Percentiles rank a stretch among this genome's conserved stretches.
Conservation (phyloP, 2,329 filamentous ascomycete genomes). For the Nothophoma quercina region DNA sequence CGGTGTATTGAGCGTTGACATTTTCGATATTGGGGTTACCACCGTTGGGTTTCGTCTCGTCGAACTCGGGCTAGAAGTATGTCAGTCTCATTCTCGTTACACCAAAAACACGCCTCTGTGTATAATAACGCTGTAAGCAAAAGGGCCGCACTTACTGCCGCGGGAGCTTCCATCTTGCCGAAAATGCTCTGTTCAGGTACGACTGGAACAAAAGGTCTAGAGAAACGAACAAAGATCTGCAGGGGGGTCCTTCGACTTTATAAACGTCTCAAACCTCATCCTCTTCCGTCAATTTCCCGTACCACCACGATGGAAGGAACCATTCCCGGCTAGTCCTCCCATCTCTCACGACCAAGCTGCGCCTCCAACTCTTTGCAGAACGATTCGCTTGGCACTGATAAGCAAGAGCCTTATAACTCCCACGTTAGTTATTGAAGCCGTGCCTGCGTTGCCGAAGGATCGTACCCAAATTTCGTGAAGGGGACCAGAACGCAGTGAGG, state of each 20-base stretch:
- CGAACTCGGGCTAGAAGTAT: constrained; percentile 48
- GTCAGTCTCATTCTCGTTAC: constrained; percentile 8
- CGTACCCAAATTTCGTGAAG: constrained; percentile 14
- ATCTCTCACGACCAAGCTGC: constrained; percentile 19
- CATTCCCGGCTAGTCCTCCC: constrained; percentile 18
- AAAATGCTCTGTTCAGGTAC: not conserved
- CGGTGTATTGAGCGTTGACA: constrained; percentile 66
- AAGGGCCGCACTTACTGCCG: constrained; percentile 21
- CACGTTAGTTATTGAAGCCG: constrained; percentile 20
- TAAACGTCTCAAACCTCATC: constrained; percentile 19
- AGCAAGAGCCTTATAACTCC: constrained; percentile 23
- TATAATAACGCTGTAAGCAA: not conserved
- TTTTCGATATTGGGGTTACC: constrained; percentile 62
- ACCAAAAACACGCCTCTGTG: not conserved
- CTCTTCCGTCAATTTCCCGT: constrained; percentile 19
- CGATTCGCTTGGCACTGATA: constrained; percentile 44
- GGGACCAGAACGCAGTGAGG: constrained; percentile 9
- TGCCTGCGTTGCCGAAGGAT: constrained; percentile 16
- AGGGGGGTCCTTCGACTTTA: constrained; percentile 29
- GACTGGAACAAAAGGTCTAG: constrained; percentile 6
- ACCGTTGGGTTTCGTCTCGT: constrained; percentile 58
- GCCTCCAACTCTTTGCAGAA: constrained; percentile 27
- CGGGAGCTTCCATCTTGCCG: constrained; percentile 25
- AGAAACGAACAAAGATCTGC: constrained; percentile 5
- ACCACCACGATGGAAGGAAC: constrained; percentile 12